Conservation (phyloP, 1,139 yeast species). For the Yarrowia galli region DNA sequence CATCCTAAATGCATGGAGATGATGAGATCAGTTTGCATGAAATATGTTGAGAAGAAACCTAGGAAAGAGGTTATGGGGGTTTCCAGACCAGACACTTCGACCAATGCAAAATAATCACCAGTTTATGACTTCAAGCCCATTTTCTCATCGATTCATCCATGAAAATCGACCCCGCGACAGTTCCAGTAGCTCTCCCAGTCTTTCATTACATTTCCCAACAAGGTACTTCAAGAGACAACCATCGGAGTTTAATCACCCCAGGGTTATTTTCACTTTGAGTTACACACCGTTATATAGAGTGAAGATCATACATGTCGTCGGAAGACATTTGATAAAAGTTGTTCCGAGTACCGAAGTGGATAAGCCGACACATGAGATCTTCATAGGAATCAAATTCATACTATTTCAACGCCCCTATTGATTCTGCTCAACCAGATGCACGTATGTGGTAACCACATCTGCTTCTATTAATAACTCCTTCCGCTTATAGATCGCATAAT, state of each 20-base stretch:
- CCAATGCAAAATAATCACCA: too few relatives aligned
- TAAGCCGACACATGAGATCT: too few relatives aligned
- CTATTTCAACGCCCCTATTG: too few relatives aligned
- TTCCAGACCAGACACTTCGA: too few relatives aligned
- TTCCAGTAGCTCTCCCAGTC: not conserved
- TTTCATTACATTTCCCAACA: not conserved
- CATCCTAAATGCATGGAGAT: not conserved
- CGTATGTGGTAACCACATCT: not conserved
- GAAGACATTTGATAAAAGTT: not conserved
- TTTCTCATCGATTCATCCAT: too few relatives aligned
- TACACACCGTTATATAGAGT: not conserved
- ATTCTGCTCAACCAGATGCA: not conserved
- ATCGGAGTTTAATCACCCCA: slow-evolving; percentile 11
- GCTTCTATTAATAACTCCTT: not conserved
- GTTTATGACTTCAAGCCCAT: too few relatives aligned
- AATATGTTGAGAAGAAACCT: not conserved
- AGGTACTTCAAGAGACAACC: not conserved
- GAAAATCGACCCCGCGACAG: too few relatives aligned
- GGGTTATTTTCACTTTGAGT: not conserved
- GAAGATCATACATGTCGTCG: slow-evolving; percentile 8
- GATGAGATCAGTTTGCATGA: slow-evolving; percentile 2
- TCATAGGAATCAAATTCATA: too few relatives aligned
- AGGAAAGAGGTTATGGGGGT: not conserved
- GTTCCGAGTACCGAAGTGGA: slow-evolving; percentile 2
- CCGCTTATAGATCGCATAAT: not conserved